Conservation (phyloP, 352 stramenopile genomes). For the Globisporangium iwayamae region DNA sequence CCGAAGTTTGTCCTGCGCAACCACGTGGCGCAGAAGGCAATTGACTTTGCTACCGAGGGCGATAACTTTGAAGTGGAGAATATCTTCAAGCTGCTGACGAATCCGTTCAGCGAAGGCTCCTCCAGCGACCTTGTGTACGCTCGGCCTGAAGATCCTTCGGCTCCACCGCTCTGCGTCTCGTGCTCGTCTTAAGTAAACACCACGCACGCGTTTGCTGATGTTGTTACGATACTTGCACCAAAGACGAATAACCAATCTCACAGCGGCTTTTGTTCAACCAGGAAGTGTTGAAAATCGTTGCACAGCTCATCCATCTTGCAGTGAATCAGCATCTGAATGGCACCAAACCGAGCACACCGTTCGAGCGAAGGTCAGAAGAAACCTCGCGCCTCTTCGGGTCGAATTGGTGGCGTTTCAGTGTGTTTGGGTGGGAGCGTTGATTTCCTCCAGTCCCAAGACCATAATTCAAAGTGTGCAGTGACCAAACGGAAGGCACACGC, state of each 20-base stretch:
- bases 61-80: conserved; percentile 63
- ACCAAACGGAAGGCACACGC: background rate
- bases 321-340: background rate
- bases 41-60: conserved; percentile 70
- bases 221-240: background rate
- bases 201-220: background rate
- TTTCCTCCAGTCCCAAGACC: background rate
- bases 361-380: background rate
- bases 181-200: conserved; percentile 58
- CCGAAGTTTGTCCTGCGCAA: conserved; percentile 87
- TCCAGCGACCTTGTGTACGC: conserved; percentile 42
- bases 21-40: conserved; percentile 86
- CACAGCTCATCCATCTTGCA: background rate
- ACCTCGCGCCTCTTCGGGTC: background rate
- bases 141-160: conserved; percentile 44
- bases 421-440: background rate
- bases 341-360: background rate
- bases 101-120: conserved; percentile 60
- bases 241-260: background rate
- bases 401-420: background rate
- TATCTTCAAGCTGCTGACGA: conserved; percentile 66
- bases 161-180: conserved; percentile 68
- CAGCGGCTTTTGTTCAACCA: background rate
- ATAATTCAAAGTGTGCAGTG: background rate
- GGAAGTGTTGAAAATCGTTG: background rate